Conservation (phyloP, 2,329 filamentous ascomycete species). For the Colletotrichum orchidophilum region DNA sequence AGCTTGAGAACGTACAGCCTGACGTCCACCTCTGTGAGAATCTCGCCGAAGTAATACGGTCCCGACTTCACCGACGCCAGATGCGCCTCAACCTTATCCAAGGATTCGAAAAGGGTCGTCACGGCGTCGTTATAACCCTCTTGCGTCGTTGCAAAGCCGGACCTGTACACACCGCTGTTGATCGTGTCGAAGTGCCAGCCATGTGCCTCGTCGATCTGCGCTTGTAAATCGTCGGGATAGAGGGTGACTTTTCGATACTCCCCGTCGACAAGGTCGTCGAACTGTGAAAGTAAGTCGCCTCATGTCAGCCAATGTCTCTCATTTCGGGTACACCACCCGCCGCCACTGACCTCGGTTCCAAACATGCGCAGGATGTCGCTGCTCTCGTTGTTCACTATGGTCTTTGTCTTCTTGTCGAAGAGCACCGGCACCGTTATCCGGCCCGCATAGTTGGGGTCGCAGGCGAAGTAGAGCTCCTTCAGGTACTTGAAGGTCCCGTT, state of each 20-base stretch:
- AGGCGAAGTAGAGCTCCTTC: slow-evolving; percentile 81
- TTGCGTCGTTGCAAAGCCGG: slow-evolving; percentile 86
- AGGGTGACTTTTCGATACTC: slow-evolving; percentile 70
- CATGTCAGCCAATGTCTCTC: too few species aligned
- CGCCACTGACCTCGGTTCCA: slow-evolving; percentile 65
- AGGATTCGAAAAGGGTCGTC: slow-evolving; percentile 73
- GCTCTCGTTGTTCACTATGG: slow-evolving; percentile 91
- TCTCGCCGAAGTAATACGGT: slow-evolving; percentile 79
- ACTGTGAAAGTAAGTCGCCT: slow-evolving; percentile 56
- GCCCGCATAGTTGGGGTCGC: slow-evolving; percentile 75
- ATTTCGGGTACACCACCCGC: too few species aligned
- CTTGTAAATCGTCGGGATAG: slow-evolving; percentile 70
- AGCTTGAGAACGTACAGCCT: slow-evolving; percentile 61
- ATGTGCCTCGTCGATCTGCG: slow-evolving; percentile 79
- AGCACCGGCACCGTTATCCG: slow-evolving; percentile 90
- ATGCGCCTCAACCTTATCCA: slow-evolving; percentile 81
- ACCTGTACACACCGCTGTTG: slow-evolving; percentile 78
- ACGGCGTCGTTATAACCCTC: slow-evolving; percentile 84
- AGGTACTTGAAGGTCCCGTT: slow-evolving; percentile 75
- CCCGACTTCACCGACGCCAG: slow-evolving; percentile 59
- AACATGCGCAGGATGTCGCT: slow-evolving; percentile 94
- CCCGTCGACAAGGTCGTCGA: slow-evolving; percentile 74
- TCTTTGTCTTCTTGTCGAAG: slow-evolving; percentile 78
- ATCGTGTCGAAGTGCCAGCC: slow-evolving; percentile 81
- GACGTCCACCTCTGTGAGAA: slow-evolving; percentile 84